phyloP scores from a whole-genome alignment of 2,329 filamentous ascomycete genomes.

The Dactylellina leptospora region DNA sequence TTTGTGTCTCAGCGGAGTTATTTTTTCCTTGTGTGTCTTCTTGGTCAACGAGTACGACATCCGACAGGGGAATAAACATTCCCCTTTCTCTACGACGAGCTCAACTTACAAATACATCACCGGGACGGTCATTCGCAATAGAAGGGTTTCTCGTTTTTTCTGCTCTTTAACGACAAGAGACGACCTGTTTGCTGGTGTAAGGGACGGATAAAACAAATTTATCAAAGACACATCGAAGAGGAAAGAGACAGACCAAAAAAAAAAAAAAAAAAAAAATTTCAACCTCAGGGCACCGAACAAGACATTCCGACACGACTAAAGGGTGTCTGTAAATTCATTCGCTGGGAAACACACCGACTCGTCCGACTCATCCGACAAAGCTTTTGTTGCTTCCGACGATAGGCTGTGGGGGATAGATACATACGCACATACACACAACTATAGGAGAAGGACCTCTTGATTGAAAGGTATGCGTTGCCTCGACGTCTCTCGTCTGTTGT shows the following conservation, averaged over 20 bases:
- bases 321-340: neutral
- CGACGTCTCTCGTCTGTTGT: slow-evolving; percentile 10
- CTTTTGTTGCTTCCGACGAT: slow-evolving; percentile 17
- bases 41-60: neutral
- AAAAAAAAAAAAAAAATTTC: too few relatives aligned
- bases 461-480: slow-evolving; percentile 46
- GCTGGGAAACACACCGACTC: too few relatives aligned
- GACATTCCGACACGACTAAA: slow-evolving; percentile 5
- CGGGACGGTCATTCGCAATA: neutral
- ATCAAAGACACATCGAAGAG: neutral
- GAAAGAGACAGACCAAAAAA: neutral
- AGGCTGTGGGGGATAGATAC: neutral
- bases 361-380: neutral
- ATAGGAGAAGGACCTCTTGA: slow-evolving; percentile 28
- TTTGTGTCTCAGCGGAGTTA: slow-evolving; percentile 30
- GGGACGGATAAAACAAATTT: slow-evolving; percentile 5
- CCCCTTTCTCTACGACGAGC: neutral
- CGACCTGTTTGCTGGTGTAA: slow-evolving; percentile 9
- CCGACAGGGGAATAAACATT: neutral
- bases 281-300: too few relatives aligned
- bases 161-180: slow-evolving; percentile 13
- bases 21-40: slow-evolving; percentile 28
- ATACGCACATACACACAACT: neutral
- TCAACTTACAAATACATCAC: neutral
- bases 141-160: neutral